Percentiles rank a stretch among this genome's conserved stretches.
Conservation (phyloP, 2,329 filamentous ascomycete species). For the Cyphellophora attinorum region DNA sequence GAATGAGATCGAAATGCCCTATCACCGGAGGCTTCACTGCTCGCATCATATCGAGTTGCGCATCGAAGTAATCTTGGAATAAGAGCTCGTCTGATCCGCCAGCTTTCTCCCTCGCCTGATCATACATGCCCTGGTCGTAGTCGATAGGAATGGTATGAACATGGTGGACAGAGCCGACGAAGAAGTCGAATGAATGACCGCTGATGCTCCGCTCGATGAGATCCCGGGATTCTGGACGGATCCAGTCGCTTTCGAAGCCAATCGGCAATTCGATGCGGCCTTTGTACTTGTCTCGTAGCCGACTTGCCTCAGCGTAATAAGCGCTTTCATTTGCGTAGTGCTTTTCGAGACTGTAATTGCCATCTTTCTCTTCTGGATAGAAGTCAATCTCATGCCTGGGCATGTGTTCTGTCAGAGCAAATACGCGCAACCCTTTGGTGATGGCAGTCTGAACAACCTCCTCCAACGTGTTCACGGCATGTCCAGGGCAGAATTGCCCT, state of each 20-base stretch:
- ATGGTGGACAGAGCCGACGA: conserved; percentile 89
- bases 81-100: conserved; percentile 62
- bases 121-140: conserved; percentile 62
- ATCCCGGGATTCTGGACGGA: conserved; percentile 56
- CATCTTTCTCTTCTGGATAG: conserved; percentile 77
- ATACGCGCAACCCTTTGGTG: conserved; percentile 64
- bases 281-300: conserved; percentile 62
- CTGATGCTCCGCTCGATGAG: conserved; percentile 51
- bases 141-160: conserved; percentile 81
- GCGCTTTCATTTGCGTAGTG: conserved; percentile 42
- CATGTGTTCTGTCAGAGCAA: conserved; percentile 93
- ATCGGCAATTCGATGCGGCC: conserved; percentile 67
- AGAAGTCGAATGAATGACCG: conserved; percentile 67
- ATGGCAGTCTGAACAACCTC: conserved; percentile 75
- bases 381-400: conserved; percentile 69
- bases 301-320: conserved; percentile 66
- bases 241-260: conserved; percentile 91
- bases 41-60: conserved; percentile 71
- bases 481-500: conserved; percentile 87
- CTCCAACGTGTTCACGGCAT: conserved; percentile 78
- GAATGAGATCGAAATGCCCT: conserved; percentile 88
- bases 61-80: conserved; percentile 78
- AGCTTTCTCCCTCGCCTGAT: conserved; percentile 46
- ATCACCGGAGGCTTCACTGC: conserved; percentile 66
- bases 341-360: conserved; percentile 14